Evolutionary conservation across 202 grass and related monocot species (phyloP), one percentile per base, ranked within the genome.

Genomic region (Bolboschoenoplectus hybrid): DNA sequence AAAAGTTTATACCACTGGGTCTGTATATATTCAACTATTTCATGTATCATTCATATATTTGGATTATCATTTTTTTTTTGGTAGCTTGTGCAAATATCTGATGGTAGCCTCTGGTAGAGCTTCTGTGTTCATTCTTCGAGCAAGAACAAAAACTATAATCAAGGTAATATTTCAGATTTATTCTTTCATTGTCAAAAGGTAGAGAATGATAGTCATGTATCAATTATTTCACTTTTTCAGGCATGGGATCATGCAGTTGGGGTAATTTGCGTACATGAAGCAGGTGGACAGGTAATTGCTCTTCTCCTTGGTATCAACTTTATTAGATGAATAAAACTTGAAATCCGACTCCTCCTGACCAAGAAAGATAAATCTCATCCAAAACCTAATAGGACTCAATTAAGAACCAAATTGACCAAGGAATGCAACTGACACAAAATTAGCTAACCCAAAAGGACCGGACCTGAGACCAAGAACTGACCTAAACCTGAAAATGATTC

Each of bases 161-260:
- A 98, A 98, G 89, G 93, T 98, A 84, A 32, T 17, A 17, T 86
- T 89, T 65, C 75, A 75, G 65, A 16, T 78, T 66, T 46, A 88
- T 94, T 50, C 1, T 26, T 4, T 83, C 6, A 47, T 63, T 49
- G 71, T 79, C 0, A 12, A 49, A 81, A 9, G 49, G 49, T 76
- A 85, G 68, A 80, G 49, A 65, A 49, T 83, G 75, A 74, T 88
- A 67, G 86, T 41, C 78, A 69, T 64, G 11, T 72, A 61, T 87
- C 9, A 7, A 40, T 56, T 72, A 86, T 35, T 86, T 26, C 75
- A 82, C 52, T 85, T 20, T 55, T 79, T 38, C 82, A 94, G 93
- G 91, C 88, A 17, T 96, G 97, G 93, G 97, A 94, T 94, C 97
- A 98, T 84, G 91, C 89, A 86, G 96, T 92, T 78, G 97, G 93